phyloP scores from a whole-genome alignment of 2,329 filamentous ascomycete species.

The Microdochium trichocladiopsis region DNA sequence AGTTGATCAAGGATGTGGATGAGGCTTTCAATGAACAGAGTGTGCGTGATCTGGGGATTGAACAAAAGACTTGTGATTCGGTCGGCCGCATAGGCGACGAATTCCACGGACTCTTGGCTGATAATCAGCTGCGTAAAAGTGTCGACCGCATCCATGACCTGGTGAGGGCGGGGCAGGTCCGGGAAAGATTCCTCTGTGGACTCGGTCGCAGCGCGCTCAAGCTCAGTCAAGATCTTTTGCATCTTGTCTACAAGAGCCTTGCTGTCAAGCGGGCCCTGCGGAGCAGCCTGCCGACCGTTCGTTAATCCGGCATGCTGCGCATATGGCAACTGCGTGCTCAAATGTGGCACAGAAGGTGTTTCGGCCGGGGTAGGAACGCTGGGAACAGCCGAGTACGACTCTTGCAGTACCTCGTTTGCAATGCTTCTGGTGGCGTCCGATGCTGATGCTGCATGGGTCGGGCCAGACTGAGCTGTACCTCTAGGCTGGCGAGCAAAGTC shows the following conservation, averaged over 20 bases:
- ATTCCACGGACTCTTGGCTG: conserved; percentile 55
- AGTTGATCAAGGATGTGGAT: conserved; percentile 56
- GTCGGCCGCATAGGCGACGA: conserved; percentile 51
- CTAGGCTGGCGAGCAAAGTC: conserved; percentile 87
- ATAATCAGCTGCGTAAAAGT: conserved; percentile 55
- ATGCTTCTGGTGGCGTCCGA: conserved; percentile 56
- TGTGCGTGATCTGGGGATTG: conserved; percentile 41
- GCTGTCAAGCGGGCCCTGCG: conserved; percentile 41
- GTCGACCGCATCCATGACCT: conserved; percentile 56
- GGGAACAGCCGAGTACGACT: conserved; percentile 51
- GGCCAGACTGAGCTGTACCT: conserved; percentile 44
- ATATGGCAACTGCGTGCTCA: conserved; percentile 48
- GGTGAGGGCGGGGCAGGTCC: conserved; percentile 50
- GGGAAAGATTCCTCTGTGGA: conserved; percentile 52
- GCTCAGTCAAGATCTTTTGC: conserved; percentile 49
- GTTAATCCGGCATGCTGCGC: conserved; percentile 35
- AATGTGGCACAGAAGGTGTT: conserved; percentile 46
- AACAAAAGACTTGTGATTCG: conserved; percentile 53
- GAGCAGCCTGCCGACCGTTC: conserved; percentile 41
- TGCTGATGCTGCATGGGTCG: conserved; percentile 48
- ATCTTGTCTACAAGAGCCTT: conserved; percentile 46
- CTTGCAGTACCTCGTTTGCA: conserved; percentile 57
- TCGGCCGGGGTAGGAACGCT: conserved; percentile 53
- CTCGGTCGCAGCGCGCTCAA: conserved; percentile 45
- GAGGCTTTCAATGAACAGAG: conserved; percentile 51